Base-by-base conservation (phyloP, 805 yeast genomes). In the Suhomyces sp. region DNA sequence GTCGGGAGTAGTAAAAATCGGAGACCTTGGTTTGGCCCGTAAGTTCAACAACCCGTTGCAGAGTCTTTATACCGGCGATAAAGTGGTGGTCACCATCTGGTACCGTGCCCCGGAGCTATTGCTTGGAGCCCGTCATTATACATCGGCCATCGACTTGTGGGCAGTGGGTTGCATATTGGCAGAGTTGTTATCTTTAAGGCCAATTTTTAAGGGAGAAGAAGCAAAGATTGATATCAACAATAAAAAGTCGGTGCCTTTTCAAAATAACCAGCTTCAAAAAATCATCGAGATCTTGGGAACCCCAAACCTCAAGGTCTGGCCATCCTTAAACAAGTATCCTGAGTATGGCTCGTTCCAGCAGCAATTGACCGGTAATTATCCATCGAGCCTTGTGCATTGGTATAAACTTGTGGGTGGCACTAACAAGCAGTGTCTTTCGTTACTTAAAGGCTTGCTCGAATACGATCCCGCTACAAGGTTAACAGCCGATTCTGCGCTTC, bases 71-170 rank as follows among this genome's bases (percentile, higher is more conserved):
- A 81, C 92, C 19, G 97, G 97, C 44, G 98, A 92, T 69, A 92
- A 92, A 70, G 97, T 92, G 13, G 97, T 92, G 51, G 97, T 92
- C 10, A 92, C 98, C 0, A 92, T 92, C 53, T 92, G 98, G 98
- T 92, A 92, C 67, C 77, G 98, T 60, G 96, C 97, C 0, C 97
- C 97, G 0, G 98, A 92, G 64, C 74, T 92, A 38, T 72, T 92
- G 35, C 70, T 92, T n/a, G 97, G 97, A 0, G 90, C 96, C 1
- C 77, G 96, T 40, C 97, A 92, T 70, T 92, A 92, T 65, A 87
- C 97, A 0, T 92, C 97, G 1, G 91, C 96, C 0, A 85, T 94
- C 48, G 97, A 94, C 72, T 68, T 89, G 35, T 92, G 98, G 98
- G 96, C 98, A 0, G 90, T 89, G 4, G 98, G 98, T 0, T 92